Base-by-base conservation (phyloP, 768 basidiomycete species). In the Dacryopinax spathularia region DNA sequence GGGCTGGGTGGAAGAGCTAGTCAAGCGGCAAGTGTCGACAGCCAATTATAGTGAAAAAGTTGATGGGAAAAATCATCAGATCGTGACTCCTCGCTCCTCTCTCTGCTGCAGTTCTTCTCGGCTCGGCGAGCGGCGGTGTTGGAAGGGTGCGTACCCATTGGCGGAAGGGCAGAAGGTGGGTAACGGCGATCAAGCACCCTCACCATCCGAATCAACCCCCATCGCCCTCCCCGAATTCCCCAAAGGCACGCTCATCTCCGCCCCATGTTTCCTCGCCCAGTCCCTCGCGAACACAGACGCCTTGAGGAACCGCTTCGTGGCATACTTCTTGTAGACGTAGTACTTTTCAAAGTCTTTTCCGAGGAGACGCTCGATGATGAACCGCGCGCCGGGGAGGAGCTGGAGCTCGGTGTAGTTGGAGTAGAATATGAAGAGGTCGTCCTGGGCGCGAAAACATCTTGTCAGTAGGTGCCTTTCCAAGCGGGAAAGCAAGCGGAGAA, bases 261-360 rank as follows among this genome's bases (percentile, higher is more conserved):
- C 6, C 13, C 29, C 48, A 31, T 63, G 41, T 64, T 65, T 69
- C 37, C 69, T 66, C 10, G 77, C 77, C 77, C 78, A 79, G 66
- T 77, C 75, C 60, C 77, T 66, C 0, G 78, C 78, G 66, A 76
- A 79, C 60, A 75, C 72, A 29, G 71, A 70, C 5, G 78, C 95
- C 75, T 95, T 91, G 73, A 98, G 84, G 82, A 96, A 98, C 76
- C 92, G 94, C 85, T 94, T 96, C 81, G 89, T 83, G 44, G 91
- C 85, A 75, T 98, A 99, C 78, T 99, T 98, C 80, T 88, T 88
- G 83, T 84, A 94, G 36, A 93, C 87, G 75, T 92, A 91, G 69
- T 87, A 84, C 60, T 83, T 79, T n/a, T 83, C 78, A 74, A 98
- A 97, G 68, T 84, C 83, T 6, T 82, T 76, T 67, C 91, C 89